Percentiles rank a stretch among this genome's conserved stretches.
Evolutionary conservation across 2,329 filamentous ascomycete genomes (phyloP).

Genomic region (Talaromyces amestolkiae): DNA sequence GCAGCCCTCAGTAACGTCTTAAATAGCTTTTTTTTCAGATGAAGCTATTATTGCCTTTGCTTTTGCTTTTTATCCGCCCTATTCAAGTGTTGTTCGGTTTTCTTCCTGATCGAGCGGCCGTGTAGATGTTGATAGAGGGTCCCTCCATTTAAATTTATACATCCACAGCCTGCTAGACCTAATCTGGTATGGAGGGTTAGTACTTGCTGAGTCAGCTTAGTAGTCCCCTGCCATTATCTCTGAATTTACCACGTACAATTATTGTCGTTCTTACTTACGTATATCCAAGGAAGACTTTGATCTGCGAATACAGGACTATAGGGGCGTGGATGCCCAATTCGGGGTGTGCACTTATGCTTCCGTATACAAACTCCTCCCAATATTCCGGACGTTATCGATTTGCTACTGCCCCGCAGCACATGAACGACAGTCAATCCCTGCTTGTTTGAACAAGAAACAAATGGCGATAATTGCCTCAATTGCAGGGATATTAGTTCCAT

Average conservation of each 20-base stretch:
- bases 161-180: background rate
- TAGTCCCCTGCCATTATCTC: background rate
- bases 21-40: background rate
- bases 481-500: background rate
- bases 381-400: background rate
- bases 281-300: no score
- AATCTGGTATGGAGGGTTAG: background rate
- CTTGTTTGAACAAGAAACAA: background rate
- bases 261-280: no score
- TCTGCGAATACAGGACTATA: background rate
- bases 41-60: background rate
- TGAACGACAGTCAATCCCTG: background rate
- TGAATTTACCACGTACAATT: background rate
- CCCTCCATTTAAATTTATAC: background rate
- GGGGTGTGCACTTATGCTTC: background rate
- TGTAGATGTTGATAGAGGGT: background rate
- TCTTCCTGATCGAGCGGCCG: background rate
- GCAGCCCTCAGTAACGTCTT: background rate
- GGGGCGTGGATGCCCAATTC: background rate
- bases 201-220: background rate
- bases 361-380: background rate
- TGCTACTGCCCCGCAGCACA: slow-evolving; percentile 1
- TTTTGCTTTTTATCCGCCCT: slow-evolving; percentile 5
- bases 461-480: background rate
- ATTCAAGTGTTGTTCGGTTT: background rate